A percentile compares a stretch with the other conserved stretches of the same genome.
phyloP scores from a whole-genome alignment of 2,329 filamentous ascomycete genomes.

The Leptographium galeiforme region DNA sequence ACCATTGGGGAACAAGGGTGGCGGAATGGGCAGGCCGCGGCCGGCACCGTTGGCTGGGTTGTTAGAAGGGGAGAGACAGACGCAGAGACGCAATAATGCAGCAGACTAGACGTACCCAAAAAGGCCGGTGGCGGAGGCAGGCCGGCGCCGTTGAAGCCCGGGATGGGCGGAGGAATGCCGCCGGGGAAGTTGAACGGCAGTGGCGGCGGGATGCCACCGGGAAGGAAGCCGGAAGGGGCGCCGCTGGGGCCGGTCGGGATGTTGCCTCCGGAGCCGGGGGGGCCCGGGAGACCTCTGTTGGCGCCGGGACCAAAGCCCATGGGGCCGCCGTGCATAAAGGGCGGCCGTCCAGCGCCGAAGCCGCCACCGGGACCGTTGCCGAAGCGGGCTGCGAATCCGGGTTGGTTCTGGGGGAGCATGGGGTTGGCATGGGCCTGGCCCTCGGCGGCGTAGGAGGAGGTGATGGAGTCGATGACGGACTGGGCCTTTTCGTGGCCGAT shows the following conservation, averaged over 20 bases:
- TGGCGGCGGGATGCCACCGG: slow-evolving; percentile 16
- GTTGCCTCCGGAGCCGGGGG: slow-evolving; percentile 14
- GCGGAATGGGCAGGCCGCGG: slow-evolving; percentile 20
- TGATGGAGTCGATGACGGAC: slow-evolving; percentile 96
- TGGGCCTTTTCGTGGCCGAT: slow-evolving; percentile 98
- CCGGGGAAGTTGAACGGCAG: slow-evolving; percentile 22
- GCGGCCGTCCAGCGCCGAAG: slow-evolving; percentile 1
- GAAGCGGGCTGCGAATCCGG: slow-evolving; percentile 23
- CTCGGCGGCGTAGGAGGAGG: slow-evolving; percentile 80
- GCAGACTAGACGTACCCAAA: not conserved
- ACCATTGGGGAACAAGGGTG: slow-evolving; percentile 27
- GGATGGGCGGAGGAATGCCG: slow-evolving; percentile 16
- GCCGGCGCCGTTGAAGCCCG: slow-evolving; percentile 9
- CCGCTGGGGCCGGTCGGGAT: too few relatives aligned
- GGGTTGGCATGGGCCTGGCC: slow-evolving; percentile 79
- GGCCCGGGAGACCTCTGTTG: not conserved
- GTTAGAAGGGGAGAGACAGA: not conserved
- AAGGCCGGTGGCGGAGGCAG: slow-evolving; percentile 9
- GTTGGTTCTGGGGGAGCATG: slow-evolving; percentile 61
- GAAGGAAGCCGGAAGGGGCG: slow-evolving; percentile 1
- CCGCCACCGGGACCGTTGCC: slow-evolving; percentile 25
- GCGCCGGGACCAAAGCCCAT: not conserved
- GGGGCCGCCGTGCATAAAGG: not conserved
- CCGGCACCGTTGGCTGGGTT: not conserved
- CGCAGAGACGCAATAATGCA: not conserved